phyloP scores from a whole-genome alignment of 257 asterid genomes.

The Solanum paucissectum region DNA sequence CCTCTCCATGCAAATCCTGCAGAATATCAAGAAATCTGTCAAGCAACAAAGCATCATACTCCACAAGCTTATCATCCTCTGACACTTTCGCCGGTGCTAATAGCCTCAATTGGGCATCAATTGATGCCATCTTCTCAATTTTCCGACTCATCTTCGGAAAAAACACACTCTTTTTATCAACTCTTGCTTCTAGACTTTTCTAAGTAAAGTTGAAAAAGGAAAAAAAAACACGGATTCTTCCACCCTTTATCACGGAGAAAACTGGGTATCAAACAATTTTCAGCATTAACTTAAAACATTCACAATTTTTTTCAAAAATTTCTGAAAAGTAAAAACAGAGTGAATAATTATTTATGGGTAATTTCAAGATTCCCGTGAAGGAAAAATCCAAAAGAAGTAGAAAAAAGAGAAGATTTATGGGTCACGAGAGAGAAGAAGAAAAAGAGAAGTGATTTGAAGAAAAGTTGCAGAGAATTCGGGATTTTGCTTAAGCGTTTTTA shows the following conservation, averaged over 20 bases:
- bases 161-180: not conserved
- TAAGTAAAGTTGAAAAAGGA: not conserved
- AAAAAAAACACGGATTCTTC: constrained; percentile 11
- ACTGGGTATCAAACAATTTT: not conserved
- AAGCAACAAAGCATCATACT: constrained; percentile 84
- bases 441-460: not conserved
- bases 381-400: constrained; percentile 8
- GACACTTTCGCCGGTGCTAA: constrained; percentile 89
- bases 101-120: constrained; percentile 88
- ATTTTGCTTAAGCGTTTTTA: not conserved
- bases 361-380: constrained; percentile 1
- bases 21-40: constrained; percentile 94
- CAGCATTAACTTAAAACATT: not conserved
- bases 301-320: not conserved
- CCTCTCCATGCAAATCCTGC: constrained; percentile 88
- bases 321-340: not conserved
- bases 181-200: not conserved
- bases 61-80: constrained; percentile 93
- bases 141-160: constrained; percentile 21
- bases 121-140: constrained; percentile 79
- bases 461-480: not conserved
- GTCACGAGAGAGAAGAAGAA: constrained; percentile 12
- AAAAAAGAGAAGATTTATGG: not conserved
- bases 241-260: constrained; percentile 35
- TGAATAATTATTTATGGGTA: not conserved